A percentile compares a stretch with the other conserved stretches of the same genome.
Evolutionary conservation across 371 early-diverging fungal species (phyloP).

Genomic region (Circinella minor): DNA sequence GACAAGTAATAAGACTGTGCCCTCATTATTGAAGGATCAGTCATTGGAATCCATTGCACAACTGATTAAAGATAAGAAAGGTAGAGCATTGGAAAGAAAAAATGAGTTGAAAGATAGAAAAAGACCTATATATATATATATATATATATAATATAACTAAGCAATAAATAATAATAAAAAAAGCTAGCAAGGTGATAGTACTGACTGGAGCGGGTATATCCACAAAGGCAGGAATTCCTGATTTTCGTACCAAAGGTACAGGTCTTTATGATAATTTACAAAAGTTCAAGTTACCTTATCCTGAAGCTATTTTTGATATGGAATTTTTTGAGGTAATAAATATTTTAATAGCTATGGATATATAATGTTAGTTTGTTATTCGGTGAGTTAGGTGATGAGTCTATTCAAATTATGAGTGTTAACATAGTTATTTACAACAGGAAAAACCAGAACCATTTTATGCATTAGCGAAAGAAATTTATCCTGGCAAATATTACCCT

Average conservation of each 20-base stretch:
- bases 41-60: slow-evolving; percentile 34
- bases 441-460: slow-evolving; percentile 72
- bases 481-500: slow-evolving; percentile 83
- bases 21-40: slow-evolving; percentile 20
- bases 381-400: no score
- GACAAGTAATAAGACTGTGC: neutral
- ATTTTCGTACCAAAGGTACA: slow-evolving; percentile 91
- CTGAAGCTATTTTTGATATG: slow-evolving; percentile 94
- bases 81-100: slow-evolving; percentile 17
- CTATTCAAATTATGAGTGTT: no score
- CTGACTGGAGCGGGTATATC: slow-evolving; percentile 97
- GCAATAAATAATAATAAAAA: neutral
- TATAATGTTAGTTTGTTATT: neutral
- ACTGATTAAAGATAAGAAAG: slow-evolving; percentile 32
- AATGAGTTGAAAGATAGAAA: no score
- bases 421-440: neutral
- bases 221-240: slow-evolving; percentile 90
- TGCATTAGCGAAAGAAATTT: slow-evolving; percentile 89
- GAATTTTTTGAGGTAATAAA: slow-evolving; percentile 76
- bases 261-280: slow-evolving; percentile 92
- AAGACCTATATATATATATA: no score
- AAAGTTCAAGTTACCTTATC: slow-evolving; percentile 85
- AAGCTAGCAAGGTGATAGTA: slow-evolving; percentile 82
- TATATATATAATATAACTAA: neutral
- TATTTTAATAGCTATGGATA: no score